Conservation (phyloP, 2,329 filamentous ascomycete genomes). For the Arthroderma sp. region DNA sequence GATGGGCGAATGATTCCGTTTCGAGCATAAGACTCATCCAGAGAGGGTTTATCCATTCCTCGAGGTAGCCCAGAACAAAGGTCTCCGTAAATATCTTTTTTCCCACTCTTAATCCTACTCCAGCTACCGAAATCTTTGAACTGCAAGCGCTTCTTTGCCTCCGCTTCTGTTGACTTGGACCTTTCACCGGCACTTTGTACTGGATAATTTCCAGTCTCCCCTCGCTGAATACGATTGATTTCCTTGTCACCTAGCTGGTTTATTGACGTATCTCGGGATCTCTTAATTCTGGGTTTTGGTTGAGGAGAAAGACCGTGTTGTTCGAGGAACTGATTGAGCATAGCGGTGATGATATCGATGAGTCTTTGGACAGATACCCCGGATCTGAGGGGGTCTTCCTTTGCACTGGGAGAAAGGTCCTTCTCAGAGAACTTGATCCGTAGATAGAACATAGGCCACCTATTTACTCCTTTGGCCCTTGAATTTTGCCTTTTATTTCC, state of each 20-base stretch:
- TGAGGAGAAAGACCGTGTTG: constrained; percentile 48
- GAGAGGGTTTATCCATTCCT: constrained; percentile 2
- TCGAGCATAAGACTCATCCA: not conserved
- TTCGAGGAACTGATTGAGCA: constrained; percentile 61
- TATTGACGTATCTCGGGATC: not conserved
- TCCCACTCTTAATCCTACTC: constrained; percentile 30
- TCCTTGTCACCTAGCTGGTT: not conserved
- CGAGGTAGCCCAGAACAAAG: constrained; percentile 11
- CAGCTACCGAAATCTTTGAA: constrained; percentile 21
- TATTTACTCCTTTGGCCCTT: constrained; percentile 53
- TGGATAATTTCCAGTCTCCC: no score
- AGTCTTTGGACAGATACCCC: constrained; percentile 42
- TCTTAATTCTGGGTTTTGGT: not conserved
- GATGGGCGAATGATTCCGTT: not conserved
- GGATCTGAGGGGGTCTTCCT: constrained; percentile 22
- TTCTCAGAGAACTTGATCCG: constrained; percentile 30
- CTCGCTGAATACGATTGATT: not conserved
- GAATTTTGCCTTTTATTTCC: constrained; percentile 31
- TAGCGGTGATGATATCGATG: constrained; percentile 51
- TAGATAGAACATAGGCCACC: constrained; percentile 84
- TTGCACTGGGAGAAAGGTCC: not conserved
- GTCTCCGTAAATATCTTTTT: constrained; percentile 10
- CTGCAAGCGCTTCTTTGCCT: not conserved
- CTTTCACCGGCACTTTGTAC: not conserved
- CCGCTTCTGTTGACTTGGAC: not conserved